Base-by-base conservation (phyloP, 1,284 basidiomycete genomes). In the Puccinia brachypodii region DNA sequence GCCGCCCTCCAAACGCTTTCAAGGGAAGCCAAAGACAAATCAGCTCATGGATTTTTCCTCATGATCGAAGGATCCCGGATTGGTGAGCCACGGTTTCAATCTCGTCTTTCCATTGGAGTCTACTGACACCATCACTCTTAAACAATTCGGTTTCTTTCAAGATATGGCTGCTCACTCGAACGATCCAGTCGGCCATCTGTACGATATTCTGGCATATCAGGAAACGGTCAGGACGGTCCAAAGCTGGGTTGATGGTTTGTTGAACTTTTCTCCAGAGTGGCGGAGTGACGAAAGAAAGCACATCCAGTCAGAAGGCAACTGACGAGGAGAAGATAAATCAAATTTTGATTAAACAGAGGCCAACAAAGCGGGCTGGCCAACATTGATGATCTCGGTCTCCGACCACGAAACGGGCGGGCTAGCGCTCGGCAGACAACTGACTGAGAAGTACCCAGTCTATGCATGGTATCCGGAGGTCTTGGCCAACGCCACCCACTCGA, bases 351-450 rank as follows among this genome's bases (percentile, higher is more conserved):
- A 6, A 38, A 31, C 33, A 81, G 79, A 82, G 25, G 83, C 84
- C 53, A 87, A 85, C 81, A 84, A 83, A 36, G 82, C 82, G 16
- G 84, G 84, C 25, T 85, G 84, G 71, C 83, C 85, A 50, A 86
- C 87, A 33, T 53, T 88, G 42, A 82, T 88, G 33, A 85, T 87
- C 73, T 85, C 85, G 14, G 86, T 87, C 3, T 85, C 85, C 16
- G 87, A 87, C 68, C 87, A 88, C 83, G 87, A 88, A 81, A 88
- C 87, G 9, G 87, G 87, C 22, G 87, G 87, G 0, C 78, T 88
- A 3, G 83, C 87, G 1, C 78, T 88, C 0, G 87, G 86, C 0
- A 75, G 87, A 50, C 87, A 88, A 76, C 82, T 88, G 8, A 84
- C 79, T 3, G 62, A 77, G 2, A 83, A 84, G 16, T 87, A 87